A percentile compares a stretch with the other conserved stretches of the same genome.
These are phyloP conservation scores for Suaeda aralocaspica DNA, from an alignment of 148 eudicot species.

Conservation along the genomic window DNA sequence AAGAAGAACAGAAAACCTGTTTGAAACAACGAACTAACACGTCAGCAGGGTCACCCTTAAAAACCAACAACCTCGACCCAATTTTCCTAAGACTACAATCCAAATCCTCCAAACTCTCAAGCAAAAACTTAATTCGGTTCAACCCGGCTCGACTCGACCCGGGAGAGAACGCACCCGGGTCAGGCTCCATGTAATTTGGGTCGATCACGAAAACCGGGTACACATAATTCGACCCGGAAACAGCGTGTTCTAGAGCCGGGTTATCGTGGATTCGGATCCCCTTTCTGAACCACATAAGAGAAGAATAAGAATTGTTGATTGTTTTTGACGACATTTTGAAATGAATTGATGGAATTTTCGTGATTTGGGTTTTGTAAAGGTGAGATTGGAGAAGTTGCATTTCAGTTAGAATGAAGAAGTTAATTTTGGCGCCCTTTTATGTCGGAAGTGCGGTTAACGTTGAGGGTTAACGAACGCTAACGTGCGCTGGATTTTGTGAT, in stretches of 20 bases:
- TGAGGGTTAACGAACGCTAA: not conserved
- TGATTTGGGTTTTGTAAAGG: not conserved
- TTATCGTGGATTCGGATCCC: conserved; percentile 92
- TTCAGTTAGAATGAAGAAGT: not conserved
- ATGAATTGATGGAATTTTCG: not conserved
- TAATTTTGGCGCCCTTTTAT: conserved; percentile 16
- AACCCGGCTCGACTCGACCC: conserved; percentile 67
- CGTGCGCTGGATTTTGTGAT: no score
- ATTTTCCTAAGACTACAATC: conserved; percentile 44
- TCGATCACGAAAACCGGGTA: conserved; percentile 81
- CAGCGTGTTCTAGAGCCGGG: conserved; percentile 66
- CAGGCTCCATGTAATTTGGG: conserved; percentile 86
- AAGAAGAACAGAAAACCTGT: conserved; percentile 40
- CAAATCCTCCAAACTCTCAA: conserved; percentile 68
- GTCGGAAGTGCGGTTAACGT: not conserved
- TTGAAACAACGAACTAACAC: conserved; percentile 52
- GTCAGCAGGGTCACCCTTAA: conserved; percentile 74
- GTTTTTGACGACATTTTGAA: conserved; percentile 21
- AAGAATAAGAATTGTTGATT: conserved; percentile 31
- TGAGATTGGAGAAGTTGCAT: conserved; percentile 26
- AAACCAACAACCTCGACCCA: conserved; percentile 65
- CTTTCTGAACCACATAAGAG: conserved; percentile 85
- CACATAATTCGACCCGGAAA: conserved; percentile 34
- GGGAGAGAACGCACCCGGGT: conserved; percentile 48
- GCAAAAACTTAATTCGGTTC: conserved; percentile 75